Evolutionary conservation across 2,329 filamentous ascomycete genomes (phyloP), one percentile per base, ranked within the genome.

Genomic region (Epichloe coenophiala): DNA sequence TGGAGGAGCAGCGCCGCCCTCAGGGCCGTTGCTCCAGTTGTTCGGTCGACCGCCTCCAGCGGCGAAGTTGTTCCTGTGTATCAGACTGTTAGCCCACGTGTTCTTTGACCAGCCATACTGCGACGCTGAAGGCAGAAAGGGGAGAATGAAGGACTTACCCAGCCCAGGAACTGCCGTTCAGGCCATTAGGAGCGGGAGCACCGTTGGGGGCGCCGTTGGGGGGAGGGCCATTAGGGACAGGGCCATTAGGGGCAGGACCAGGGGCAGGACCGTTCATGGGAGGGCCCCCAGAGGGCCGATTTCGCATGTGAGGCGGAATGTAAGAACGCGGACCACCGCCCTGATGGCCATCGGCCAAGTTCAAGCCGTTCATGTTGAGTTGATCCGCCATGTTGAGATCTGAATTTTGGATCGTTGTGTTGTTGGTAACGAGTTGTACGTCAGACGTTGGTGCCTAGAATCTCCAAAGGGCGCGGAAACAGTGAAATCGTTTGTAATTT

Each of bases 291-390:
- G 46, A 45, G 39, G 61, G 63, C 50, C 78, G 78, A 61, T 71
- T 73, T 64, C 87, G 83, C 76, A 90, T 81, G 70, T 93, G 88
- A 68, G 87, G 87, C 58, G 87, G 87, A 59, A 93, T 89, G 75
- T 93, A 93, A 51, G 86, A 86, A 63, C 84, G 83, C 52, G 61
- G 59, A 7, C 23, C 33, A 38, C 49, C 49, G 8, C 50, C 50
- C 12, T 40, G 50, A 50, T 65, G 62, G 51, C 63, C 66, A 35
- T 68, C 66, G 52, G 70, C 80, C 57, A 91, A 74, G 69, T 72
- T 83, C 63, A 91, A 75, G 65, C 81, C 80, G 66, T 76, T 78
- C 79, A 91, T 89, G 75, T 88, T 88, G 62, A 93, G 78, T 75
- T 90, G 83, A 63, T 88, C 84, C 68, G 85, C 85, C 85, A 89